phyloP scores from a whole-genome alignment of 169 alveolate genomes.

The Cyclospora cayetanensis region DNA sequence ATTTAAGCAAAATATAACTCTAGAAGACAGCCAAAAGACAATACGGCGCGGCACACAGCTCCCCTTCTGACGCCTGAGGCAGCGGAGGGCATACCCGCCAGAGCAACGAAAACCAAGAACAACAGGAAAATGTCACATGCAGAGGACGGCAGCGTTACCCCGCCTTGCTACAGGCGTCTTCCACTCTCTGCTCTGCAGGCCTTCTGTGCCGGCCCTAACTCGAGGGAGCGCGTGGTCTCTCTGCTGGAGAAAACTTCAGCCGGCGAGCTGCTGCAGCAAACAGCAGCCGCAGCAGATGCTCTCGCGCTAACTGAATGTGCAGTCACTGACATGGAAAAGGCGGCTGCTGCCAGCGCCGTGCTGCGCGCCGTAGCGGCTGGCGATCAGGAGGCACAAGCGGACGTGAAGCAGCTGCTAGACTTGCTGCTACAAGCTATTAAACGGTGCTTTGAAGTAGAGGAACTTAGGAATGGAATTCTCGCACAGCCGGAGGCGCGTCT shows the following conservation, averaged over 20 bases:
- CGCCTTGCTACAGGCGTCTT: neutral
- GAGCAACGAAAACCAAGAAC: too few relatives aligned
- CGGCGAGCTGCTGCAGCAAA: constrained; percentile 30
- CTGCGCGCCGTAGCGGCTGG: constrained; percentile 3
- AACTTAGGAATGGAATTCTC: neutral
- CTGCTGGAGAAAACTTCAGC: constrained; percentile 17
- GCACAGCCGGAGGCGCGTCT: neutral
- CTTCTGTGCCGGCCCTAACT: constrained; percentile 19
- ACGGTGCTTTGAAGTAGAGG: neutral
- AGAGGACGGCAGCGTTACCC: neutral
- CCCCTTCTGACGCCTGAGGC: too few relatives aligned
- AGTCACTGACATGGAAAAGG: neutral
- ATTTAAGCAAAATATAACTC: too few relatives aligned
- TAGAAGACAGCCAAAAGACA: too few relatives aligned
- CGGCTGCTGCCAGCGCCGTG: neutral
- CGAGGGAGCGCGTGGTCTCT: neutral
- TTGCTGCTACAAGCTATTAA: neutral
- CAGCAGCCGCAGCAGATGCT: constrained; percentile 19
- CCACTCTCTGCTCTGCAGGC: neutral
- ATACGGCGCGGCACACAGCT: too few relatives aligned
- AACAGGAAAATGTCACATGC: constrained; percentile 27
- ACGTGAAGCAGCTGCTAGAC: neutral
- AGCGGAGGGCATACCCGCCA: too few relatives aligned
- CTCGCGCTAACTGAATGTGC: neutral
- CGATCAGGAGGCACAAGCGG: neutral